Evolutionary conservation across 805 yeast genomes (phyloP), one percentile per base, ranked within the genome.

Genomic region (Wickerhamomyces mucosus): DNA sequence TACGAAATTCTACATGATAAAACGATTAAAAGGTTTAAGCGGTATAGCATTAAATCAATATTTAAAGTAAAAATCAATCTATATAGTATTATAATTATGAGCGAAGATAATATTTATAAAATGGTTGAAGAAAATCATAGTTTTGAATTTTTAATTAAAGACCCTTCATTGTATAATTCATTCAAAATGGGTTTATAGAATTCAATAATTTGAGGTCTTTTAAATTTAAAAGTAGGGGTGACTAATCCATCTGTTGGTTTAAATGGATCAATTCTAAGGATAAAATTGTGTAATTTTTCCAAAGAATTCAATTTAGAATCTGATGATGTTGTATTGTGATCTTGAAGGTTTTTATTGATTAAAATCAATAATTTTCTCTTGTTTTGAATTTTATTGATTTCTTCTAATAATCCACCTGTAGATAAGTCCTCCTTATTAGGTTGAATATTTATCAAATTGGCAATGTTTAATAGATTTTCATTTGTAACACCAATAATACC

Each of bases 181-280:
- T 60, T 59, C 36, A 75, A 49, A 15, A 57, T 58, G 6, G 43
- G 33, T 26, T 55, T 51, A 49, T 66, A 75, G 32, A 52, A 54
- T 49, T 62, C 61, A 22, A 60, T 61, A 0, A 75, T 73, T 26
- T 61, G 58, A 1, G 64, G 57, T 36, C 82, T 58, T 51, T 71
- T 71, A 33, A 72, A 56, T 48, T 72, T 72, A 40, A 72, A 45
- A 7, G 88, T 79, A 26, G 88, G 88, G 2, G 89, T 79, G 22
- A 79, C 51, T 7, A 72, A 69, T 34, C 72, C 77, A 39, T 74
- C 73, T 33, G 67, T 76, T 14, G 74, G 52, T 24, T 61, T 72
- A 40, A 78, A 58, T 7, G 85, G 83, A 43, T 78, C 83, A 30
- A 72, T 33, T 21, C 58, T 72, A 25, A 76, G 55, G 26, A 55